Evolutionary conservation across 129 eudicot species (phyloP).

Genomic region (Tanacetum coccineum): DNA sequence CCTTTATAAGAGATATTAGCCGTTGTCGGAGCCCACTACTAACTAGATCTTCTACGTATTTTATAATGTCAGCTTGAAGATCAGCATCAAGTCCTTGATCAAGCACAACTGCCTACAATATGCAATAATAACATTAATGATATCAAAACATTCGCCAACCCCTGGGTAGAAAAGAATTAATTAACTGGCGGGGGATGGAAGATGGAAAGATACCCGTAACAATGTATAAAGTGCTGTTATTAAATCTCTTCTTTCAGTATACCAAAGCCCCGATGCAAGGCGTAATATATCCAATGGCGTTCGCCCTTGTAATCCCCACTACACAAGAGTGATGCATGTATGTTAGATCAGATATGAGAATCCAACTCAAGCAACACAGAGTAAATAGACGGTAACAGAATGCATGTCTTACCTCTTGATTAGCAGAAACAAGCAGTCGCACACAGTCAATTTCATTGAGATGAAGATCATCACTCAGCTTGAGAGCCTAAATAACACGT

Average conservation of each 20-base stretch:
- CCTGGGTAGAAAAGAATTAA: background rate
- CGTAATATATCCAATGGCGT: conserved; percentile 74
- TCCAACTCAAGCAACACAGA: conserved; percentile 3
- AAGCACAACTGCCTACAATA: conserved; percentile 84
- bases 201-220: conserved; percentile 59
- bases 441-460: conserved; percentile 94
- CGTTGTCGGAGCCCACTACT: conserved; percentile 74
- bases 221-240: conserved; percentile 78
- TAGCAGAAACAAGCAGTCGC: conserved; percentile 83
- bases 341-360: conserved; percentile 19
- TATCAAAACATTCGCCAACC: background rate
- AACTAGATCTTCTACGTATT: conserved; percentile 71
- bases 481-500: conserved; percentile 52
- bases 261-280: conserved; percentile 93
- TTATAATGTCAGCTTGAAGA: conserved; percentile 71
- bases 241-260: conserved; percentile 92
- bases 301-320: conserved; percentile 91
- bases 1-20: conserved; percentile 79
- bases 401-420: conserved; percentile 72
- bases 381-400: conserved; percentile 15
- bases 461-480: conserved; percentile 95
- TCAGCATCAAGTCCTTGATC: conserved; percentile 90
- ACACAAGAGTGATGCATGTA: conserved; percentile 19
- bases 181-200: conserved; percentile 7
- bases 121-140: conserved; percentile 13